Evolutionary conservation across 768 basidiomycete genomes (phyloP).

Genomic region (Leccinum longicurvipes): DNA sequence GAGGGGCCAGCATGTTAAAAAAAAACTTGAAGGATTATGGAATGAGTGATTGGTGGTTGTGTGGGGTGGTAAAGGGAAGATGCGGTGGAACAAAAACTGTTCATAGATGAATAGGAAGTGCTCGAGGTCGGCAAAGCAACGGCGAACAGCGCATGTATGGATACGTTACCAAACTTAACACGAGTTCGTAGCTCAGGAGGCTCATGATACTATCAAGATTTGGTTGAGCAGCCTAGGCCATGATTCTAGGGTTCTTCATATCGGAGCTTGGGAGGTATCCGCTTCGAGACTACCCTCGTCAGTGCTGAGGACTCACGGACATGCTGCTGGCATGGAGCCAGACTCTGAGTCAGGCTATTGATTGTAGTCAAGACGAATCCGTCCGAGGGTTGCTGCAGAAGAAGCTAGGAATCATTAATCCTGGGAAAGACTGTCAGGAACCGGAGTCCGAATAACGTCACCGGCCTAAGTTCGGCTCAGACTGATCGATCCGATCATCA

Average conservation of each 20-base stretch:
- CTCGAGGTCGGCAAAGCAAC: slow-evolving; percentile 14
- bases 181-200: not conserved
- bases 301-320: too few relatives aligned
- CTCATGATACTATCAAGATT: slow-evolving; percentile 14
- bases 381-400: not conserved
- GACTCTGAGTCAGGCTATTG: not conserved
- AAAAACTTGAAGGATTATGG: not conserved
- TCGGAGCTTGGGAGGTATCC: slow-evolving; percentile 13
- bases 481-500: not conserved
- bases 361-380: too few relatives aligned
- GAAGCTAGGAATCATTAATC: too few relatives aligned
- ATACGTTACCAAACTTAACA: slow-evolving; percentile 17
- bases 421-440: not conserved
- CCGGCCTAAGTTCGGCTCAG: not conserved
- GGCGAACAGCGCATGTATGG: not conserved
- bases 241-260: slow-evolving; percentile 10
- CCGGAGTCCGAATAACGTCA: not conserved
- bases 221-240: slow-evolving; percentile 4
- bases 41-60: not conserved
- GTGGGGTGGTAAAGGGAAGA: slow-evolving; percentile 16
- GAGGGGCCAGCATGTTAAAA: slow-evolving; percentile 16
- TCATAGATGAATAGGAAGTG: slow-evolving; percentile 4
- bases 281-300: not conserved
- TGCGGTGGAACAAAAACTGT: slow-evolving; percentile 8
- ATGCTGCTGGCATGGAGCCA: not conserved